Evolutionary conservation across 305 asterid genomes (phyloP), one percentile per base, ranked within the genome.

Genomic region (Rubia peregrina): DNA sequence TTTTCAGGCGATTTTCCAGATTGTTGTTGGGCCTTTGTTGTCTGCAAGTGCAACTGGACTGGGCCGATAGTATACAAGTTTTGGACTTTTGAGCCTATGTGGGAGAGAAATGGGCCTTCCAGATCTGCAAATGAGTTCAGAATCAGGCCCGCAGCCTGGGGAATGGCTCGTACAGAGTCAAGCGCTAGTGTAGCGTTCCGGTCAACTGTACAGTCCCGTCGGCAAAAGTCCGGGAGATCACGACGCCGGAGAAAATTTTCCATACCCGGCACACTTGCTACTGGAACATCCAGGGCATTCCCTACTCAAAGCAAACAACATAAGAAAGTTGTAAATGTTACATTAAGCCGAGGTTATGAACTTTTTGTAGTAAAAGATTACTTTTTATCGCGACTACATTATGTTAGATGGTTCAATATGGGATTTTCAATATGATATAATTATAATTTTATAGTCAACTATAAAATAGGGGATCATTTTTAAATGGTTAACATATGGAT

Each of bases 201-300:
- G 11, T 70, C 69, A 1, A 46, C 49, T 5, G 22, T 26, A 24
- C 41, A 67, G 49, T 79, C 76, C 6, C 56, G 73, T 7, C 81
- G 80, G 48, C 80, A 78, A 46, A 82, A 70, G 61, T 74, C 75
- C 4, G 85, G 84, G 38, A 84, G 88, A 55, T 84, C 85, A 0
- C 85, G 72, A 6, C 69, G 61, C 61, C 82, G 57, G 55, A 82
- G 80, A 33, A 78, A 43, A 61, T 78, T 73, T 44, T 82, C 81
- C 83, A 82, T 80, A 13, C 81, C 77, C 1, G 81, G 76, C 16
- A 84, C 19, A 61, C 63, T 68, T 57, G 30, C 49, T 40, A 84
- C 77, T 21, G 56, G n/a, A 16, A 57, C 67, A 57, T 84, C 83
- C 79, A 80, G 51, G 62, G 76, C 78, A 16, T 24, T 43, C 3